Conservation (phyloP, 2,329 filamentous ascomycete species). For the Fusarium miscanthi region DNA sequence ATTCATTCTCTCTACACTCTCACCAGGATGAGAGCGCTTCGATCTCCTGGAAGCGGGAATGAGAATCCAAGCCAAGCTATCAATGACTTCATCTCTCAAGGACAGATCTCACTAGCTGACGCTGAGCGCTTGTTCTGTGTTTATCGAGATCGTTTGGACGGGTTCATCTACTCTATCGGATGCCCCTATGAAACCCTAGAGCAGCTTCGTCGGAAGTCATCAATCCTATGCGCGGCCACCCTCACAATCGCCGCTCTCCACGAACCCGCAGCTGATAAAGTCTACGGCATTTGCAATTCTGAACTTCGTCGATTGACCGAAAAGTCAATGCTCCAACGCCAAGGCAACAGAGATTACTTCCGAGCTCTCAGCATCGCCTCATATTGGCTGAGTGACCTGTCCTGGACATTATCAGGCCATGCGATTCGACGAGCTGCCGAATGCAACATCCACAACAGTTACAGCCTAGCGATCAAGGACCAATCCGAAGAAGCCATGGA, state of each 20-base stretch:
- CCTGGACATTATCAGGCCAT: slow-evolving; percentile 69
- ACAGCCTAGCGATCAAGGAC: slow-evolving; percentile 52
- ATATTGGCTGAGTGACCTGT: slow-evolving; percentile 70
- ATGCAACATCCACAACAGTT: slow-evolving; percentile 57
- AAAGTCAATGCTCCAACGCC: slow-evolving; percentile 52
- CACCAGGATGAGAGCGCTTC: slow-evolving; percentile 50
- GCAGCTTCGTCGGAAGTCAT: slow-evolving; percentile 64
- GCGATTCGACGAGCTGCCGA: slow-evolving; percentile 63
- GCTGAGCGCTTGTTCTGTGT: slow-evolving; percentile 63
- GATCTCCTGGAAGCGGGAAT: slow-evolving; percentile 47
- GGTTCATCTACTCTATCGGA: slow-evolving; percentile 64
- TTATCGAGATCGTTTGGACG: slow-evolving; percentile 62
- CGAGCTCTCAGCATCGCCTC: slow-evolving; percentile 69
- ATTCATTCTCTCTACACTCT: slow-evolving; percentile 54
- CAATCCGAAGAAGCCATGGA: slow-evolving; percentile 59
- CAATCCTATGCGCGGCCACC: slow-evolving; percentile 65
- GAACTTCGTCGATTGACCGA: slow-evolving; percentile 67
- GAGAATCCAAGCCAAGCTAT: slow-evolving; percentile 33
- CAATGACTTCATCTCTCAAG: slow-evolving; percentile 52
- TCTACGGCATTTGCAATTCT: slow-evolving; percentile 58
- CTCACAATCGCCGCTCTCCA: slow-evolving; percentile 69
- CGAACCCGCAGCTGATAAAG: slow-evolving; percentile 62
- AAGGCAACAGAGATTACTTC: slow-evolving; percentile 60
- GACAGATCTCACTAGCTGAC: slow-evolving; percentile 57
- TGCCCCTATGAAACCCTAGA: slow-evolving; percentile 61